A percentile compares a stretch with the other conserved stretches of the same genome.
These are phyloP conservation scores for Platanthera guangdongensis DNA, from an alignment of 106 monocot species.

Conservation along the genomic window DNA sequence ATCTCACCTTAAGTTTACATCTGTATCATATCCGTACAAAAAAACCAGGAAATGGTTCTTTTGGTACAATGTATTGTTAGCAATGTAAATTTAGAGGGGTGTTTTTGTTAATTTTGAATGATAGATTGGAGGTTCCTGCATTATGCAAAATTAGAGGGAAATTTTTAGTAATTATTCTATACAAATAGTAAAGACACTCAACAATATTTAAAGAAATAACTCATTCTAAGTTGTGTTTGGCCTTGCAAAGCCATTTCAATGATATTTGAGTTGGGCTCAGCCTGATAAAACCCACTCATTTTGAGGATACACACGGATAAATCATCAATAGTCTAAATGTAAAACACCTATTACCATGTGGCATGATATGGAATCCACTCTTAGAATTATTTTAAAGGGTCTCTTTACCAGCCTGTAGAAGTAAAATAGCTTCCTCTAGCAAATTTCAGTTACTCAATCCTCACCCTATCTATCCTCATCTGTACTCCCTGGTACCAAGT, in stretches of 20 bases:
- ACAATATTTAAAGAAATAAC: background rate
- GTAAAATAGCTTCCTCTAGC: background rate
- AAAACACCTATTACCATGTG: background rate
- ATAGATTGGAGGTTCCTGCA: too few relatives aligned
- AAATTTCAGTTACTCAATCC: background rate
- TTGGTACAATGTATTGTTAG: too few relatives aligned
- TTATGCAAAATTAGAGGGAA: too few relatives aligned
- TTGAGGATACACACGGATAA: background rate
- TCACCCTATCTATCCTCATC: background rate
- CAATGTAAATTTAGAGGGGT: too few relatives aligned
- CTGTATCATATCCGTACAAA: too few relatives aligned
- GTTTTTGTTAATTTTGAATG: too few relatives aligned
- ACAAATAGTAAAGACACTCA: background rate
- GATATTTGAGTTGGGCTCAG: background rate
- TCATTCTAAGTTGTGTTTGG: background rate
- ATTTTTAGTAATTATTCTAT: too few relatives aligned
- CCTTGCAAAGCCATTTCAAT: background rate
- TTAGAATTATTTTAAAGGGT: background rate
- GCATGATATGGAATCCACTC: background rate
- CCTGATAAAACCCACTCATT: background rate
- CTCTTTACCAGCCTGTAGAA: background rate
- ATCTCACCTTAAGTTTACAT: too few relatives aligned
- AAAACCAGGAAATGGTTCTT: too few relatives aligned
- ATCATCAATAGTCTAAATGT: background rate
- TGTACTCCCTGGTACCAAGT: background rate